phyloP scores from a whole-genome alignment of 805 yeast species.

The Ogataea angusta region DNA sequence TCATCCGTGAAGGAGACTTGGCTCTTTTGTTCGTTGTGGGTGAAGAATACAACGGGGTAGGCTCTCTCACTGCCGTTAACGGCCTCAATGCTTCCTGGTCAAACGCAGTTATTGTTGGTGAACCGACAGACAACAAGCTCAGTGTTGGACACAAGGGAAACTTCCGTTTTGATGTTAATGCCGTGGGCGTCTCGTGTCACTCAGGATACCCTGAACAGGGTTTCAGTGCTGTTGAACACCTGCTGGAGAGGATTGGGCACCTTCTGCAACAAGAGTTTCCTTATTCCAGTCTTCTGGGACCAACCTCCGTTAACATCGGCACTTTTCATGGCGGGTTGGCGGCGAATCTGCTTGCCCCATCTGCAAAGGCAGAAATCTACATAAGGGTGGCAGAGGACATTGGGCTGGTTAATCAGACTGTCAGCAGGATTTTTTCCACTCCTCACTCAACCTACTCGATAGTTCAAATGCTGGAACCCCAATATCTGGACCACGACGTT shows the following conservation, averaged over 20 bases:
- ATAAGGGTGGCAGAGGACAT: constrained; percentile 50
- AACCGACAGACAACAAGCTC: constrained; percentile 63
- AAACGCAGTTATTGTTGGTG: constrained; percentile 61
- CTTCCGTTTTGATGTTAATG: constrained; percentile 37
- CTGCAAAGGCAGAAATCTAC: constrained; percentile 43
- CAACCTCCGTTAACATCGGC: constrained; percentile 57
- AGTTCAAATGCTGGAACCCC: constrained; percentile 32
- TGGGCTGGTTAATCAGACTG: constrained; percentile 34
- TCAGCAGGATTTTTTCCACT: constrained; percentile 31
- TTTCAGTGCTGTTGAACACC: constrained; percentile 49
- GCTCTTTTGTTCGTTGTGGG: constrained; percentile 57
- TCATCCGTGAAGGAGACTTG: constrained; percentile 49
- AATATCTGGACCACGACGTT: constrained; percentile 48
- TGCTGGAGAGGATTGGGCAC: constrained; percentile 42
- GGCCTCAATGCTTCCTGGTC: constrained; percentile 39
- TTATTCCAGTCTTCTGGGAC: constrained; percentile 46
- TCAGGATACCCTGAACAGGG: constrained; percentile 65
- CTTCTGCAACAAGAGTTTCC: constrained; percentile 43
- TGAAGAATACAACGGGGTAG: constrained; percentile 58
- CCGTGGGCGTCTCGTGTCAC: constrained; percentile 53
- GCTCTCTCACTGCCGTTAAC: constrained; percentile 45
- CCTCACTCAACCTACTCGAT: constrained; percentile 12
- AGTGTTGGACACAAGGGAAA: constrained; percentile 64
- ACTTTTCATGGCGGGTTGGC: constrained; percentile 55
- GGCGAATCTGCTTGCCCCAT: constrained; percentile 55